Base-by-base conservation (phyloP, 805 yeast species). In the Blastobotrys muscicola region DNA sequence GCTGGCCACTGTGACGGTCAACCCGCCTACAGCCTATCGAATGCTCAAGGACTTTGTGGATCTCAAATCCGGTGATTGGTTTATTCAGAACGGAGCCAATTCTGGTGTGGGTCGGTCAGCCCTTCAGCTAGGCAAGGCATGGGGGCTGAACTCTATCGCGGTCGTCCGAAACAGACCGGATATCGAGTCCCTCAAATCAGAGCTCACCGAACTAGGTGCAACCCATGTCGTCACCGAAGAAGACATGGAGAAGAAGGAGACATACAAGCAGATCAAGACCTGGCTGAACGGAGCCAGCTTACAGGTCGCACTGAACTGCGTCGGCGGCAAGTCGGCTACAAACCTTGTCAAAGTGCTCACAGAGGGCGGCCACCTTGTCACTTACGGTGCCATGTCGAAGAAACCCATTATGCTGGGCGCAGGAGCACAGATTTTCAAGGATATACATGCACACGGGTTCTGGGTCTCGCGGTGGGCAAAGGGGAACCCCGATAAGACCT, bases 381-480 rank as follows among this genome's bases (percentile, higher is more conserved):
- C 97, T 1, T 92, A 92, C 58, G 99, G 99, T 30, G 97, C 95
- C 33, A 92, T 92, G 98, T 85, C 97, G 2, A 79, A 81, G 70
- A 89, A 85, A 65, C 98, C 98, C 1, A 94, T 92, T 8, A 74
- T 76, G n/a, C 64, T 92, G 44, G 96, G 97, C 33, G 86, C 96
- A 1, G 77, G 94, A 0, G 67, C 85, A 47, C 85, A 85, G 58
- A 89, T 92, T 50, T 92, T 92, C 71, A 92, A 90, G 64, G 83
- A 89, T 57, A 64, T 92, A 44, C 78, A 82, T 4, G 78, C 87
- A 42, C 75, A 79, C 26, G 99, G 99, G 0, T 92, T 84, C 67
- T 92, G 99, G 99, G 79, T 87, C 45, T 83, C 95, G 9, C 77
- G 69, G 36, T 78, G 78, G 67, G 69, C 75, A 41, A 71, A 73